Base-by-base conservation (phyloP, 371 early-diverging fungal genomes). In the Mucor indicus region DNA sequence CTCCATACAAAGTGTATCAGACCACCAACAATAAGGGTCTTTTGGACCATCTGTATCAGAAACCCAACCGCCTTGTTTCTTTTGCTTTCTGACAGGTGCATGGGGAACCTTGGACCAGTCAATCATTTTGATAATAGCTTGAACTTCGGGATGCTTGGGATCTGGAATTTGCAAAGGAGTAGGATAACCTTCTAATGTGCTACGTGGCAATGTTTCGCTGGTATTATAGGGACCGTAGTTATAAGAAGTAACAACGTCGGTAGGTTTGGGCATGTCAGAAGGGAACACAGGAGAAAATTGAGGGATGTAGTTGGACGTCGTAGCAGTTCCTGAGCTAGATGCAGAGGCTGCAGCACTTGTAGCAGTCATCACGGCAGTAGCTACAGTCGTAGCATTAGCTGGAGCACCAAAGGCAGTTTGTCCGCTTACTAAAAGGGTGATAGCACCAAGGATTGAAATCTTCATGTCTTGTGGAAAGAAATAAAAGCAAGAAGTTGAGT, bases 1-100 rank as follows among this genome's bases (percentile, higher is more conserved):
- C 15, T 44, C 45, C 11, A 64, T 41, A 27, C 73, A 72, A 32
- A 64, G 60, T 13, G 60, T 62, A 36, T 64, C 59, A 4, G 67
- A 59, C 73, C 73, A 72, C 64, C 67, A 69, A 48, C 73, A 72
- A 40, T 61, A 55, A n/a, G 69, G 62, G 29, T 53, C 43, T 6
- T 44, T 33, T 5, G 33, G 27, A 12, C 53, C 52, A 33, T 59
- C 53, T 2, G 40, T 49, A 30, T 40, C 45, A 19, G 37, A 42
- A 6, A 23, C 17, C 8, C 44, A 51, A 15, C 42, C 48, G 13
- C 62, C 57, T 16, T 39, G 17, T 3, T 31, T 36, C 6, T 51
- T 45, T 29, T 47, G 48, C 15, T 47, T 48, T 47, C 51, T 46
- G 19, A 57, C 50, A 3, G 48, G 44, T 11, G 62, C 56, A 16